Base-by-base conservation (phyloP, 768 basidiomycete genomes). In the Boletus fagicola region DNA sequence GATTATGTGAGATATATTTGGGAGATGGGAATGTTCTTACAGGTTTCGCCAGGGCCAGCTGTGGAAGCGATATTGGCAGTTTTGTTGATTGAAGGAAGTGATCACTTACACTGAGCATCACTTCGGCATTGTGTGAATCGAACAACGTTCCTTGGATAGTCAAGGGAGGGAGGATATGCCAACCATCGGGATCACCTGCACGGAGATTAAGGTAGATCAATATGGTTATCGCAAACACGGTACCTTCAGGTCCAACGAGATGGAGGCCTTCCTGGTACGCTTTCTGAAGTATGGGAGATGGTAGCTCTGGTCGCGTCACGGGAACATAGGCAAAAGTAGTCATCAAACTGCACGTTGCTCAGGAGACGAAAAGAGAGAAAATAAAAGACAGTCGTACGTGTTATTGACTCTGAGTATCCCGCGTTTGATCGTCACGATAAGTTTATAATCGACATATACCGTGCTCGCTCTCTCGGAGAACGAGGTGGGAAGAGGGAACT, bases 391-490 rank as follows among this genome's bases (percentile, higher is more conserved):
- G 15, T 45, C 72, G 30, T 56, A 85, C 84, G 72, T 77, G 54
- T 81, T 77, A 62, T 84, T 79, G 3, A 79, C 75, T 60, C 73
- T 78, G 54, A 86, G 67, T 18, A 76, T 68, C 1, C 78, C 75
- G 22, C 82, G 77, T 62, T 76, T 79, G 33, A 85, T 66, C 1
- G 76, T 84, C 26, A 81, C 79, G 15, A 76, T 65, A 9, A 84
- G 62, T 62, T 75, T 78, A 65, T 85, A 86, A 55, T 85, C 83
- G 51, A 85, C 74, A 59, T 83, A 84, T 16, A 75, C 80, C 1
- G 79, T 77, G 45, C 81, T 80, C 1, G 78, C 81, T 28, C 80
- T 74, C 66, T 85, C 83, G 1, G 80, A 77, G 59, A 83, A 85
- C 38, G 72, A 80, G 7, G 82, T 80, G 1, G 84, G 83, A 15